phyloP scores from a whole-genome alignment of 1,284 basidiomycete genomes.

The Ceratobasidium sp. region DNA sequence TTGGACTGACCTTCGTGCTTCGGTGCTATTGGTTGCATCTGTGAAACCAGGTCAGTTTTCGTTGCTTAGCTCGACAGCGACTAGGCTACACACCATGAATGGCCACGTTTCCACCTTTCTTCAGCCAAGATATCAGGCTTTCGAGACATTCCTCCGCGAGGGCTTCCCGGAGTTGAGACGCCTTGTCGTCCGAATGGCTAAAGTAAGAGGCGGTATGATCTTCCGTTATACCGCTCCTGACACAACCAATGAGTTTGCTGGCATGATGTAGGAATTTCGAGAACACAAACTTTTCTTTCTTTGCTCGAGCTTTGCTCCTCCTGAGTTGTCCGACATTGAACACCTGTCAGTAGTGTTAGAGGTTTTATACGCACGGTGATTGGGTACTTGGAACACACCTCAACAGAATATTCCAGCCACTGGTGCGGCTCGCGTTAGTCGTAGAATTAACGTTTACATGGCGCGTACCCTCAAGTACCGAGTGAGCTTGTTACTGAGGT shows the following conservation, averaged over 20 bases:
- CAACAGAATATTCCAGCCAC: constrained; percentile 99
- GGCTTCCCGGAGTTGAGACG: constrained; percentile 79
- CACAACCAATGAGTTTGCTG: constrained; percentile 25
- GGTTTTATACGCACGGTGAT: neutral
- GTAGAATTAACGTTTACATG: constrained; percentile 25
- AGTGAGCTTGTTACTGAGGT: constrained; percentile 85
- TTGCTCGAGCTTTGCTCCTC: constrained; percentile 80
- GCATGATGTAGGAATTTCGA: neutral
- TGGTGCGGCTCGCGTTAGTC: constrained; percentile 54
- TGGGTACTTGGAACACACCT: constrained; percentile 62
- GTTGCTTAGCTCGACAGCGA: neutral
- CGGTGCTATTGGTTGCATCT: constrained; percentile 96
- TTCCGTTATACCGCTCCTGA: constrained; percentile 80
- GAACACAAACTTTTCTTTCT: constrained; percentile 71
- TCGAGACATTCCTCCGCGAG: constrained; percentile 94
- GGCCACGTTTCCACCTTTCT: constrained; percentile 95
- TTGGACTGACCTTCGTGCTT: constrained; percentile 67
- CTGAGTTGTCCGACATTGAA: constrained; percentile 98
- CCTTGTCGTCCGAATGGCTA: constrained; percentile 85
- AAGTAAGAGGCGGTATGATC: constrained; percentile 95
- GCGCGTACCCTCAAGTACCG: constrained; percentile 75
- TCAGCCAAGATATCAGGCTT: constrained; percentile 94
- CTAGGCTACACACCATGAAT: constrained; percentile 80
- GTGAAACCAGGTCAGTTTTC: neutral
- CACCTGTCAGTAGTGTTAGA: constrained; percentile 63